Evolutionary conservation across 352 stramenopile genomes (phyloP).

Genomic region (Blastocystis sp.): DNA sequence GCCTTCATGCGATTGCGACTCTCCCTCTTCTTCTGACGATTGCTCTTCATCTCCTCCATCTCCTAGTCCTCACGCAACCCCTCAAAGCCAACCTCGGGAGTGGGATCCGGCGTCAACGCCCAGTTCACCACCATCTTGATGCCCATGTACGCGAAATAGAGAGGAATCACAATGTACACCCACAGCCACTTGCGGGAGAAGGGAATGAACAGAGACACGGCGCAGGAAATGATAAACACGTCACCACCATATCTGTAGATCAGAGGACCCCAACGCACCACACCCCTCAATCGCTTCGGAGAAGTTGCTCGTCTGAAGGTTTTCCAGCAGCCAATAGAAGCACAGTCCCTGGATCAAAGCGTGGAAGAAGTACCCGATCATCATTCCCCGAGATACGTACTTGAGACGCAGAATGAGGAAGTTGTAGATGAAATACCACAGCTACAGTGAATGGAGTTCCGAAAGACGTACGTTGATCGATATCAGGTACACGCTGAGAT

Average conservation of each 20-base stretch:
- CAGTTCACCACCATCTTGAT: constrained; percentile 49
- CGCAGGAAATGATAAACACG: constrained; percentile 55
- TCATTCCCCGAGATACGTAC: constrained; percentile 23
- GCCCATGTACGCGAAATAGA: constrained; percentile 42
- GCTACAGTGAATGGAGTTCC: background rate
- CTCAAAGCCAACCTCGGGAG: constrained; percentile 16
- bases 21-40: constrained; percentile 68
- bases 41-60: constrained; percentile 67
- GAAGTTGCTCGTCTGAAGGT: constrained; percentile 26
- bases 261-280: background rate
- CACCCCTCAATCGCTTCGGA: constrained; percentile 52
- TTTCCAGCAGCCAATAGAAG: constrained; percentile 56
- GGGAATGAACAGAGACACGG: constrained; percentile 46
- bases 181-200: constrained; percentile 68
- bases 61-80: background rate
- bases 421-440: constrained; percentile 68
- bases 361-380: constrained; percentile 35
- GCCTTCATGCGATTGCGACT: background rate
- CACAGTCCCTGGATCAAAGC: constrained; percentile 30
- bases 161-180: constrained; percentile 63
- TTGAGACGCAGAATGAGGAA: constrained; percentile 39
- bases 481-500: constrained; percentile 27
- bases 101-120: constrained; percentile 50
- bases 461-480: constrained; percentile 25
- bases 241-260: constrained; percentile 22